Evolutionary conservation across 495 filamentous ascomycete genomes (phyloP), one percentile per base, ranked within the genome.

Genomic region (Hypoxylon perforatum): DNA sequence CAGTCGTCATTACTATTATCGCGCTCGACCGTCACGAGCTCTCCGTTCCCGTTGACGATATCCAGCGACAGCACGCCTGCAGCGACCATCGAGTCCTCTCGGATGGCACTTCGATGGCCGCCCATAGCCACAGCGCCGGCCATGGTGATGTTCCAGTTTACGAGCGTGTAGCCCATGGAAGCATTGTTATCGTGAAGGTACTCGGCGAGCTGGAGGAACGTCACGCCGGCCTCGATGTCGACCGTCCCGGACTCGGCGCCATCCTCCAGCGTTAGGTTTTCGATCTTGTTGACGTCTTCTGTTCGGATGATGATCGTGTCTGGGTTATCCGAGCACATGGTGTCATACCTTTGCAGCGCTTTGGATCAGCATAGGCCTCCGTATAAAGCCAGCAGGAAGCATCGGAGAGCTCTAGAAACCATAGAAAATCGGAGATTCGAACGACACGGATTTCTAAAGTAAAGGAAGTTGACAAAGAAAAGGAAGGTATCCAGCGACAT

Each of bases 141-240:
- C 64, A 84, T 77, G 6, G 76, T 82, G 58, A 84, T 84, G 35
- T 84, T 83, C 81, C 81, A 84, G 54, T 83, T 84, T 8, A 82
- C 81, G 12, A 83, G 67, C 14, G 80, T 79, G 54, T 82, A 83
- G 14, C 81, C 81, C 48, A 84, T 76, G 4, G 75, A 78, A 35
- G 81, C 81, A 36, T 67, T 73, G 15, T 76, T 66, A 11, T 69
- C 69, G 47, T 84, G 81, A 7, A 84, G 72, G 51, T 78, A 82
- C 30, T 80, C 80, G 9, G 81, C 81, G 15, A 84, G 77, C 70
- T 84, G 78, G 46, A 84, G 77, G 56, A 84, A 84, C 1, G 81
- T 82, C 10, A 82, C 80, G 11, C 81, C 81, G 7, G 78, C 80
- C 46, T 83, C 81, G 44, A 83, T 76, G 28, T 78, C 74, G 11